Percentiles rank a stretch among this genome's conserved stretches.
Conservation (phyloP, 257 asterid species). For the Henckelia pumila region DNA sequence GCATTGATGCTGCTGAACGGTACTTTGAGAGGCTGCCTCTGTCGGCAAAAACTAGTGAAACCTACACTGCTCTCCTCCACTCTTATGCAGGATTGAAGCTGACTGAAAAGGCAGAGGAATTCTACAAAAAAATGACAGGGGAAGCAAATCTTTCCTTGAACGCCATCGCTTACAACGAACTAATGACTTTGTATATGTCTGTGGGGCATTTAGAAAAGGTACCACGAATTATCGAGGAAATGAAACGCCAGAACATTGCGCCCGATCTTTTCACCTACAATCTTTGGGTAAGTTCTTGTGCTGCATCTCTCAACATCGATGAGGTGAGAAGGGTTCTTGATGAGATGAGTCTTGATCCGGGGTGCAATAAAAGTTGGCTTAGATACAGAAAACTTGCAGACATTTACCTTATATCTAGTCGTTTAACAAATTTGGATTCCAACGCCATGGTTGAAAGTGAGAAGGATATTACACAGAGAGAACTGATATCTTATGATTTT, state of each 20-base stretch:
- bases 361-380: constrained; percentile 57
- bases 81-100: constrained; percentile 67
- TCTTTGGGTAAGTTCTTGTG: constrained; percentile 78
- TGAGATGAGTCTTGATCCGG: constrained; percentile 45
- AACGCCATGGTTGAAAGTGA: constrained; percentile 59
- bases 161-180: constrained; percentile 82
- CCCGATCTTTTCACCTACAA: constrained; percentile 79
- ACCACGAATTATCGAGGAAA: constrained; percentile 46
- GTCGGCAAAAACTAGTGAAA: constrained; percentile 63
- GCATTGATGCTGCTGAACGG: constrained; percentile 88
- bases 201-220: constrained; percentile 85
- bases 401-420: constrained; percentile 54
- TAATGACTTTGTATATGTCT: constrained; percentile 84
- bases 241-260: constrained; percentile 56
- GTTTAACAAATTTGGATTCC: constrained; percentile 47
- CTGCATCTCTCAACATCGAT: constrained; percentile 69
- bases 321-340: constrained; percentile 64
- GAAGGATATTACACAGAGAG: constrained; percentile 70
- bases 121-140: constrained; percentile 51
- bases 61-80: constrained; percentile 94
- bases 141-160: constrained; percentile 52
- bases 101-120: constrained; percentile 68
- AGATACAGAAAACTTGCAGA: constrained; percentile 66
- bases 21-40: constrained; percentile 77
- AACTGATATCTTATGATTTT: constrained; percentile 80